phyloP scores from a whole-genome alignment of 768 basidiomycete genomes.

The Chalciporus chontae region DNA sequence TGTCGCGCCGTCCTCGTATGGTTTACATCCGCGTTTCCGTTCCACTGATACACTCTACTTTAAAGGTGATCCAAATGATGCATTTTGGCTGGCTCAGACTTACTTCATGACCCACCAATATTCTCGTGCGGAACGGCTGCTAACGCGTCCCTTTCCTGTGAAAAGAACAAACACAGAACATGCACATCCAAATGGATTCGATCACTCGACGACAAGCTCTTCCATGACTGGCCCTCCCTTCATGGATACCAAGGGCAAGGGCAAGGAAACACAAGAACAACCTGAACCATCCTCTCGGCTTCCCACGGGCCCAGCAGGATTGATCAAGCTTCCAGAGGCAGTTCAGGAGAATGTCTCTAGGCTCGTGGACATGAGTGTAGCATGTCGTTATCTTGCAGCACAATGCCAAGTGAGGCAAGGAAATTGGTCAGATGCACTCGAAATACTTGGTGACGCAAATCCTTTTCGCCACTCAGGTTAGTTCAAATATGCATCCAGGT shows the following conservation, averaged over 20 bases:
- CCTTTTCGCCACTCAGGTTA: slow-evolving; percentile 74
- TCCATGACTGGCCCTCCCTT: slow-evolving; percentile 43
- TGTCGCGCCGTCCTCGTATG: slow-evolving; percentile 32
- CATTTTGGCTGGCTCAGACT: slow-evolving; percentile 98
- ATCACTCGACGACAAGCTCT: slow-evolving; percentile 17
- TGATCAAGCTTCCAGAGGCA: slow-evolving; percentile 66
- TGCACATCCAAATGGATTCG: slow-evolving; percentile 25
- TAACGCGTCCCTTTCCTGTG: slow-evolving; percentile 81
- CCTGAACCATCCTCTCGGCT: slow-evolving; percentile 46
- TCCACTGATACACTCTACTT: slow-evolving; percentile 3
- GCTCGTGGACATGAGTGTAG: slow-evolving; percentile 90
- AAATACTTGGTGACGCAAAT: slow-evolving; percentile 91
- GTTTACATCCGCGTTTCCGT: slow-evolving; percentile 1
- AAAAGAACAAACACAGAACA: slow-evolving; percentile 39
- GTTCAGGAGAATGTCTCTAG: slow-evolving; percentile 65
- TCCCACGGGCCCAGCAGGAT: slow-evolving; percentile 67
- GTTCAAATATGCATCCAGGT: slow-evolving; percentile 8
- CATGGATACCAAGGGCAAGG: slow-evolving; percentile 54
- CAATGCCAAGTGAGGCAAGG: slow-evolving; percentile 92
- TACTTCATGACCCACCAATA: slow-evolving; percentile 97
- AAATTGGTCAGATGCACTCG: slow-evolving; percentile 87
- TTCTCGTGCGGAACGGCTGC: slow-evolving; percentile 86
- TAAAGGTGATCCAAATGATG: slow-evolving; percentile 92
- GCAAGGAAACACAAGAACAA: slow-evolving; percentile 46
- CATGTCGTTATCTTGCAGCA: slow-evolving; percentile 94